Evolutionary conservation across 208 protist species (phyloP).

Genomic region (Strigomonas culicis): DNA sequence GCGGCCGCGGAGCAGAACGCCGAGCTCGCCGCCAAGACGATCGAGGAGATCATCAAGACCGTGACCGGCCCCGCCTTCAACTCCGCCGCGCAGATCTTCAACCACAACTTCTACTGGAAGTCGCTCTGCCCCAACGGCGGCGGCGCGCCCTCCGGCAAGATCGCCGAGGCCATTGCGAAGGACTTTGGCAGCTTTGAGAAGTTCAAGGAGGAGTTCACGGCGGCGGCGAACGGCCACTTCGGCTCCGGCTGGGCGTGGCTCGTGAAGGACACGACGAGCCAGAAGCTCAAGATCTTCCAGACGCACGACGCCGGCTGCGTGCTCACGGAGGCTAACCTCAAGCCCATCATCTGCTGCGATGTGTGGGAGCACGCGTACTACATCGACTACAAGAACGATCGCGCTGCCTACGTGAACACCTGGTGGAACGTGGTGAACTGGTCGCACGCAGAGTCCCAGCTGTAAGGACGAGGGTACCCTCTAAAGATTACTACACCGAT

Average conservation of each 20-base stretch:
- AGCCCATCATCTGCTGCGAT: constrained; percentile 88
- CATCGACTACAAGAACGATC: constrained; percentile 94
- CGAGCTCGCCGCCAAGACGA: constrained; percentile 49
- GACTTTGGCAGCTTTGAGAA: constrained; percentile 83
- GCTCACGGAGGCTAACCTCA: constrained; percentile 53
- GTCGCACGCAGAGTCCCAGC: constrained; percentile 84
- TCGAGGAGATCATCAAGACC: constrained; percentile 85
- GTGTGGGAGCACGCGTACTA: constrained; percentile 97
- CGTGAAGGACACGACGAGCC: constrained; percentile 77
- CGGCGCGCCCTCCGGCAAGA: constrained; percentile 47
- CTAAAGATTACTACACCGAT: no score
- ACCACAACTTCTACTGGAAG: constrained; percentile 95
- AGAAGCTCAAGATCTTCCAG: constrained; percentile 80
- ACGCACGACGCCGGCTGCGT: constrained; percentile 83
- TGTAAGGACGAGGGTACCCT: no score
- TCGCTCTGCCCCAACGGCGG: constrained; percentile 67
- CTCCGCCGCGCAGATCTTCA: constrained; percentile 92
- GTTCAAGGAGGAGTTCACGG: constrained; percentile 93
- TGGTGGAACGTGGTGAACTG: constrained; percentile 95
- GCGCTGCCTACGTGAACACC: constrained; percentile 84
- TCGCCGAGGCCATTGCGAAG: constrained; percentile 69
- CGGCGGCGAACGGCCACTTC: constrained; percentile 84
- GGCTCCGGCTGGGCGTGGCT: constrained; percentile 95
- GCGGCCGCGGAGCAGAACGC: constrained; percentile 61
- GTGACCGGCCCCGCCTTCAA: constrained; percentile 88